Evolutionary conservation across 768 basidiomycete genomes (phyloP).

Genomic region (Austroboletus eburneus): DNA sequence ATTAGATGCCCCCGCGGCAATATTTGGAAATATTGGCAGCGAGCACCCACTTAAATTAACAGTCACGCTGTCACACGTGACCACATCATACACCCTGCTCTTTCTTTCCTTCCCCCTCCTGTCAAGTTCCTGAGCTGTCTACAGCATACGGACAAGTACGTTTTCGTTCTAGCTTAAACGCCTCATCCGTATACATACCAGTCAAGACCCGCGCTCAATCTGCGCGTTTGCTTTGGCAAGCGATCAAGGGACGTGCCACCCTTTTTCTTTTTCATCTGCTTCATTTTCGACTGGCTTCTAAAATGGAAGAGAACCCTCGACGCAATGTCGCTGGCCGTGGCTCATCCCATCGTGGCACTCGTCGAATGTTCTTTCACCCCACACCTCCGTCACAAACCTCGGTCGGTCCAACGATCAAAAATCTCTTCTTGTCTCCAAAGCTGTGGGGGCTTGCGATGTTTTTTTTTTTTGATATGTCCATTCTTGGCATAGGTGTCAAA

Average conservation of each 20-base stretch:
- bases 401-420: conserved; percentile 5
- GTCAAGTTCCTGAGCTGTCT: conserved; percentile 2
- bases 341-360: conserved; percentile 8
- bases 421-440: conserved; percentile 3
- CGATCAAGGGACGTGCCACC: conserved; percentile 31
- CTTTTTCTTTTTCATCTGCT: conserved; percentile 30
- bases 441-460: conserved; percentile 1
- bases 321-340: conserved; percentile 11
- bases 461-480: conserved; percentile 17
- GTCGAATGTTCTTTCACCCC: conserved; percentile 17
- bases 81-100: background rate
- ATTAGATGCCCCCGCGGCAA: background rate
- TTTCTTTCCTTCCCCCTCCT: background rate
- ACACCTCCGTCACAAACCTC: conserved; percentile 13
- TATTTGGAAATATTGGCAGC: conserved; percentile 11
- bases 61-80: conserved; percentile 21
- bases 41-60: conserved; percentile 4
- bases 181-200: conserved; percentile 2
- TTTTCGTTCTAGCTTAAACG: conserved; percentile 6
- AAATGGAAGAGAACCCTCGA: conserved; percentile 29
- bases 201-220: conserved; percentile 22
- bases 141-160: background rate
- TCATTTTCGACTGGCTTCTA: conserved; percentile 26
- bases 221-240: conserved; percentile 21
- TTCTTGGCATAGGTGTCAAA: conserved; percentile 11